Base-by-base conservation (phyloP, 1,284 basidiomycete species). In the Ceratobasidium sp. region DNA sequence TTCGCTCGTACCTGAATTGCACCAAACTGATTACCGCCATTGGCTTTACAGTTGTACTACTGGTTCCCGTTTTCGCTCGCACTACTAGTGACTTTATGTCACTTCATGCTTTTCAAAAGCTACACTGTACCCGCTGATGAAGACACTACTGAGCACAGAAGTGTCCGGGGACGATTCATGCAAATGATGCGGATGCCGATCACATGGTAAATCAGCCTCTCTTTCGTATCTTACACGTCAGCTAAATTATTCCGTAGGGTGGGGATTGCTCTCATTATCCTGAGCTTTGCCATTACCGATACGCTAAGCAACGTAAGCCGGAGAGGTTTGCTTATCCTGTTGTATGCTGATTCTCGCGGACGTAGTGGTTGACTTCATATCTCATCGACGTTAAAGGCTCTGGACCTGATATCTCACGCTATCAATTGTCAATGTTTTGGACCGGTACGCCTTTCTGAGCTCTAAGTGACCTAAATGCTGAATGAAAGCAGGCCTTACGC, bases 371-470 rank as follows among this genome's bases (percentile, higher is more conserved):
- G 13, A 67, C 64, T 7, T 52, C 64, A 7, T 67, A 67, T 30
- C 50, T 67, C 46, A 67, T 67, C 18, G 64, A 67, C 16, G 52
- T 67, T 23, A 67, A 67, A 67, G 64, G 64, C 3, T 54, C 64
- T 35, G 64, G 49, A 13, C 50, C 30, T 28, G 64, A 67, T 30
- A 46, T 67, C 18, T 67, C 64, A 26, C 64, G 64, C 1, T 67
- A 67, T 41, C 64, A 67, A 26, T n/a, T 67, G 5, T 52, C 64
- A 9, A 67, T 67, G 52, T 67, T 55, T 26, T 67, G 64, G 64
- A 50, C 49, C 23, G 64, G 64, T 67, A 41, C 26, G 64, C 14
- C 35, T 23, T 28, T 28, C 14, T 2, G 16, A 23, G 52, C 11
- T 18, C 43, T 8, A 44, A 49, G 18, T 49, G 16, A 9, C 9